Conservation (phyloP, 2,329 filamentous ascomycete genomes). For the Venturia pyrina region DNA sequence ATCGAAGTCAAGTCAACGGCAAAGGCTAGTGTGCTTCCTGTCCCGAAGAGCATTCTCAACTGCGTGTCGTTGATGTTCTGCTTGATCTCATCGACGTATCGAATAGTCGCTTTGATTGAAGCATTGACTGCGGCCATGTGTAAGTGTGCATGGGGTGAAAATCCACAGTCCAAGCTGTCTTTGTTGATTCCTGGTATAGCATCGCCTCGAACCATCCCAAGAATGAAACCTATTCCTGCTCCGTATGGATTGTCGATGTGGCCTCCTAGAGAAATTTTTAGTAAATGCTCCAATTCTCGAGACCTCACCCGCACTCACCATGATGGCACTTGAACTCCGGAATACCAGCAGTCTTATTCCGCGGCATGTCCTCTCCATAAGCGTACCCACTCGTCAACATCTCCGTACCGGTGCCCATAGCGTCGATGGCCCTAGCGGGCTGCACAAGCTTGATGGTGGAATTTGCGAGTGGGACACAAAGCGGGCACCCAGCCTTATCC, state of each 20-base stretch:
- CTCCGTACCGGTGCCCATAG: background rate
- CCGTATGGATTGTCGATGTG: background rate
- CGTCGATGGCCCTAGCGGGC: background rate
- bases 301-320: background rate
- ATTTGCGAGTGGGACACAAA: background rate
- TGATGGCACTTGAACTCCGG: background rate
- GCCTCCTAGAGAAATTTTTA: background rate
- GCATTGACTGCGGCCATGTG: constrained; percentile 1
- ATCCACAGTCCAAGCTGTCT: constrained; percentile 3
- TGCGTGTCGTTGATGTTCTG: background rate
- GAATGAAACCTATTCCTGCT: background rate
- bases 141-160: background rate
- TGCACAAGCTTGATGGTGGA: background rate
- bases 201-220: background rate
- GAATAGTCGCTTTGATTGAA: background rate
- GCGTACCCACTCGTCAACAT: constrained; percentile 4
- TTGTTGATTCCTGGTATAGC: background rate
- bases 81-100: background rate
- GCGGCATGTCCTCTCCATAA: background rate
- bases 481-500: background rate
- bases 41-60: constrained; percentile 2
- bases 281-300: background rate
- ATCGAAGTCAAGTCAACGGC: background rate
- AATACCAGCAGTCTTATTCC: background rate
- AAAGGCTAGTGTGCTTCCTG: background rate